Percentiles rank a stretch among this genome's conserved stretches.
Evolutionary conservation across 2,329 filamentous ascomycete species (phyloP).

Genomic region (Fusarium nygamai): DNA sequence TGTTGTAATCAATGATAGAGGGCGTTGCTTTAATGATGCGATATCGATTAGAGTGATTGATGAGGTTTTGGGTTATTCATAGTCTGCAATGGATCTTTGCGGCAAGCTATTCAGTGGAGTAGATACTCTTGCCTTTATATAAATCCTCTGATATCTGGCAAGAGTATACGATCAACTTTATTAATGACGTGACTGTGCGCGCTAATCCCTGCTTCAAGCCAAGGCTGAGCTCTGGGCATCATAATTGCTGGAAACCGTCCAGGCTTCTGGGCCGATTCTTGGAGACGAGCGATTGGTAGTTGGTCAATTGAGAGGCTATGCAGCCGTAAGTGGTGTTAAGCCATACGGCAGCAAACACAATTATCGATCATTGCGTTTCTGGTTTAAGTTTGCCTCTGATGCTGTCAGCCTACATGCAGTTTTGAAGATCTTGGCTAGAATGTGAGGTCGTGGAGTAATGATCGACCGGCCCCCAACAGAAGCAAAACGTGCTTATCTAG

Average conservation of each 20-base stretch:
- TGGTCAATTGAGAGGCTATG: not conserved
- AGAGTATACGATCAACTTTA: not conserved
- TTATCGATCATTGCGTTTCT: not conserved
- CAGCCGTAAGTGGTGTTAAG: too few species aligned
- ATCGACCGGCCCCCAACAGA: not conserved
- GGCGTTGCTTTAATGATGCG: not conserved
- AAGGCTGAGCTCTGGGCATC: conserved; percentile 14
- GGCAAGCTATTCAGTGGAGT: too few species aligned
- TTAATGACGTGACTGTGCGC: not conserved
- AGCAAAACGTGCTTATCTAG: not conserved
- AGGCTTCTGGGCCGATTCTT: not conserved
- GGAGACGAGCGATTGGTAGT: not conserved
- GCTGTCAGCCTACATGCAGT: not conserved
- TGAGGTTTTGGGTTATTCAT: not conserved
- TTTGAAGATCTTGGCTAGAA: not conserved
- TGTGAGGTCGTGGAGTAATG: not conserved
- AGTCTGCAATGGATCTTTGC: not conserved
- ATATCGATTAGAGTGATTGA: not conserved
- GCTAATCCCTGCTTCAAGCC: not conserved
- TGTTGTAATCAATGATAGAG: not conserved
- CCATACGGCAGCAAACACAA: not conserved
- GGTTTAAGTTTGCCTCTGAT: not conserved
- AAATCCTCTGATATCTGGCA: not conserved
- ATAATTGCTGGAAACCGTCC: not conserved
- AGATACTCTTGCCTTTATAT: not conserved